A percentile compares a stretch with the other conserved stretches of the same genome.
These are phyloP conservation scores for Cladophialophora exuberans DNA, from an alignment of 2,329 filamentous ascomycete species.

Conservation along the genomic window DNA sequence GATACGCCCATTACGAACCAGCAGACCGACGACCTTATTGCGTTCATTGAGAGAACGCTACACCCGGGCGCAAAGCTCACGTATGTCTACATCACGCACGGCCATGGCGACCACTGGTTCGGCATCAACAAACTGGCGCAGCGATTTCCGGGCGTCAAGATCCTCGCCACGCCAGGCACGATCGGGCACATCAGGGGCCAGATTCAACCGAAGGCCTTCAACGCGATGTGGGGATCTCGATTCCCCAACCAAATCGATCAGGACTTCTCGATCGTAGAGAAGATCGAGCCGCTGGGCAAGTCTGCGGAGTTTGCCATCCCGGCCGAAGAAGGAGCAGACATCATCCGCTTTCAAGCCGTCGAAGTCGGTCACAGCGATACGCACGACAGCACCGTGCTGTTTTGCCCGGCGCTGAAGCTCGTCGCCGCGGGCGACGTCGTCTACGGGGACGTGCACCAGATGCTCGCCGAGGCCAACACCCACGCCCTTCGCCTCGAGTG, in stretches of 20 bases:
- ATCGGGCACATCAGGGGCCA: slow-evolving; percentile 32
- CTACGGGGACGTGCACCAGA: slow-evolving; percentile 44
- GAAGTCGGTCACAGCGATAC: slow-evolving; percentile 38
- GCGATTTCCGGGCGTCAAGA: slow-evolving; percentile 36
- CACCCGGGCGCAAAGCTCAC: slow-evolving; percentile 35
- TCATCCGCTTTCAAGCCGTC: slow-evolving; percentile 25
- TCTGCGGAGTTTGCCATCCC: slow-evolving; percentile 6
- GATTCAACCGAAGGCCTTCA: slow-evolving; percentile 9
- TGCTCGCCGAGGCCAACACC: slow-evolving; percentile 42
- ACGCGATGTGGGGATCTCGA: slow-evolving; percentile 6
- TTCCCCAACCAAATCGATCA: slow-evolving; percentile 14
- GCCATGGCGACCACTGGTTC: slow-evolving; percentile 49
- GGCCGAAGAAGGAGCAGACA: not conserved
- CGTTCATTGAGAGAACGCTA: slow-evolving; percentile 43
- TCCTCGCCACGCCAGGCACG: slow-evolving; percentile 30
- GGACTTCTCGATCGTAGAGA: slow-evolving; percentile 7
- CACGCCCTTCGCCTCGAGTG: slow-evolving; percentile 38
- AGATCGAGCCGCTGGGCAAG: slow-evolving; percentile 4
- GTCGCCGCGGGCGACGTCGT: slow-evolving; percentile 46
- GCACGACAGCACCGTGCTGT: slow-evolving; percentile 40
- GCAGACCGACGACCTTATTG: slow-evolving; percentile 38
- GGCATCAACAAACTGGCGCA: slow-evolving; percentile 37
- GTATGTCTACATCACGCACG: slow-evolving; percentile 48
- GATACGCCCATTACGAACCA: slow-evolving; percentile 40
- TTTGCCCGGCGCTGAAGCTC: slow-evolving; percentile 40